phyloP scores from a whole-genome alignment of 2,329 filamentous ascomycete genomes.

The Claviceps monticola region DNA sequence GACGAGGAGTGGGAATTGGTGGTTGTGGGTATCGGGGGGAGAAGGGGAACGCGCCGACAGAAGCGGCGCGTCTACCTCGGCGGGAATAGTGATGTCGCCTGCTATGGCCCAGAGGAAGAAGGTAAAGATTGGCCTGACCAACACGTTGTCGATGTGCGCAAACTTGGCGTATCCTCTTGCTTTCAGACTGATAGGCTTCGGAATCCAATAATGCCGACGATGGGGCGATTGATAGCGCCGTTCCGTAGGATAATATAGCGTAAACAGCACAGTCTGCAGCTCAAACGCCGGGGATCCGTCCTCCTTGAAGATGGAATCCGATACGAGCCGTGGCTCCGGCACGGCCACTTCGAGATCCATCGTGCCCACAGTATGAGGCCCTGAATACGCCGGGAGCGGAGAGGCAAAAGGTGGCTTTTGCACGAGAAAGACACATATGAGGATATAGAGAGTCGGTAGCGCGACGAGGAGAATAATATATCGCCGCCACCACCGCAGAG shows the following conservation, averaged over 20 bases:
- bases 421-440: conserved; percentile 24
- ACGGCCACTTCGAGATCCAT: conserved; percentile 34
- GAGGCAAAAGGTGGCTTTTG: conserved; percentile 29
- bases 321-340: conserved; percentile 16
- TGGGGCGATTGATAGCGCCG: conserved; percentile 8
- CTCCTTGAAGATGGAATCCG: conserved; percentile 20
- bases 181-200: conserved; percentile 27
- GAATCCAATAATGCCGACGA: conserved; percentile 29
- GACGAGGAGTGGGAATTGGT: conserved; percentile 29
- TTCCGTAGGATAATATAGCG: conserved; percentile 32
- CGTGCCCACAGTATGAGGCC: conserved; percentile 29
- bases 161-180: conserved; percentile 33
- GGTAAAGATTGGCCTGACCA: conserved; percentile 29
- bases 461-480: neutral
- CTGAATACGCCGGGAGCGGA: conserved; percentile 29
- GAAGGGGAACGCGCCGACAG: conserved; percentile 7
- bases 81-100: conserved; percentile 32
- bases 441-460: conserved; percentile 16
- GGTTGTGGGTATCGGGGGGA: neutral
- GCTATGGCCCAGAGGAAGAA: conserved; percentile 27
- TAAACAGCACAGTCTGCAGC: conserved; percentile 33
- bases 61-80: conserved; percentile 31
- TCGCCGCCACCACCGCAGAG: neutral
- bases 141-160: conserved; percentile 27
- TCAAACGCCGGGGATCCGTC: conserved; percentile 27